phyloP scores from a whole-genome alignment of 805 yeast species.

The Candida boleticola region DNA sequence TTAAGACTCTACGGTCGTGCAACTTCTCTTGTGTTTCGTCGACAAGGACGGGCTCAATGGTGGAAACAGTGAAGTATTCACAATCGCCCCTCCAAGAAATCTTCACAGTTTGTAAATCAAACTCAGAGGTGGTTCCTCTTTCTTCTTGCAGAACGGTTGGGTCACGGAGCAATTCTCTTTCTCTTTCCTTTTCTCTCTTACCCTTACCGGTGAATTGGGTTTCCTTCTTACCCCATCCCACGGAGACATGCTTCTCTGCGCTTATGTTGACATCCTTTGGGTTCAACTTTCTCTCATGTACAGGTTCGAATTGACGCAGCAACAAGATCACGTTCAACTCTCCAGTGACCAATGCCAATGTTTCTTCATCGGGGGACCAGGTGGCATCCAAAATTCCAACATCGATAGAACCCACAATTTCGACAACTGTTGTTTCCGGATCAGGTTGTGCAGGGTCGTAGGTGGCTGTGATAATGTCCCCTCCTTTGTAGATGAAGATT shows the following conservation, averaged over 20 bases:
- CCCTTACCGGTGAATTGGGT: slow-evolving; percentile 97
- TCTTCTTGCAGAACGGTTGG: slow-evolving; percentile 84
- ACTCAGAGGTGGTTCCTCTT: slow-evolving; percentile 56
- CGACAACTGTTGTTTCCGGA: slow-evolving; percentile 56
- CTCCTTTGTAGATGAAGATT: slow-evolving; percentile 65
- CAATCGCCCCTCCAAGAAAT: slow-evolving; percentile 97
- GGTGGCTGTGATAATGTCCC: slow-evolving; percentile 71
- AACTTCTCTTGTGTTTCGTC: slow-evolving; percentile 34
- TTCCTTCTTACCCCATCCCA: slow-evolving; percentile 98
- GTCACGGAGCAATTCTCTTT: slow-evolving; percentile 59
- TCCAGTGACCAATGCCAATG: slow-evolving; percentile 64
- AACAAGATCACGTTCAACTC: slow-evolving; percentile 62
- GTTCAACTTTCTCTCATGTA: slow-evolving; percentile 59
- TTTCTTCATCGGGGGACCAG: slow-evolving; percentile 94
- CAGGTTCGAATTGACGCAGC: slow-evolving; percentile 75
- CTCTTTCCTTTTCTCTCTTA: slow-evolving; percentile 74
- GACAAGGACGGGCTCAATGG: slow-evolving; percentile 51
- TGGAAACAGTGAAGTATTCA: slow-evolving; percentile 69
- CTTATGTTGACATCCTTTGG: slow-evolving; percentile 58
- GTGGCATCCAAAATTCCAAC: slow-evolving; percentile 66
- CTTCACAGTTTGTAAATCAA: slow-evolving; percentile 47
- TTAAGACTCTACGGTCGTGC: slow-evolving; percentile 65
- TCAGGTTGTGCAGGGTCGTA: slow-evolving; percentile 50
- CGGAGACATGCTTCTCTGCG: slow-evolving; percentile 80
- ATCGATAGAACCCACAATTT: slow-evolving; percentile 83